Evolutionary conservation across 306 rosid species (phyloP), one percentile per base, ranked within the genome.

Genomic region (Leucaena leucocephala): DNA sequence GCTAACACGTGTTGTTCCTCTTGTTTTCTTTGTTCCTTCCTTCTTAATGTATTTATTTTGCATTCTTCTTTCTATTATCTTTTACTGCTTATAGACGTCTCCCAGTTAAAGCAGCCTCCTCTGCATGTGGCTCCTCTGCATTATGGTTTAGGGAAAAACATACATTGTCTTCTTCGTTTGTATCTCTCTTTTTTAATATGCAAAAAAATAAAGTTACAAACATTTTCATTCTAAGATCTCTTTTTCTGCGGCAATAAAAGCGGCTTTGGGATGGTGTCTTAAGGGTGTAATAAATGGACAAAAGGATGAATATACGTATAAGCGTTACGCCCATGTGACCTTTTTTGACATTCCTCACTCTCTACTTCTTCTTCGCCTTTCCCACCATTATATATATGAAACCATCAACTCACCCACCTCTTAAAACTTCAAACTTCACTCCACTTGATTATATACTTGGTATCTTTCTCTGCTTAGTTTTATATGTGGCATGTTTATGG

Each of bases 261-360:
- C 76, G 97, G 94, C 90, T 85, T 85, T 86, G 17, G 43, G 68
- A 62, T 81, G 80, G 76, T 83, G 83, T 75, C 84, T 82, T 78
- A n/a, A 62, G 84, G 69, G 76, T 52, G 82, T 78, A 84, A 87
- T 81, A 80, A 88, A 79, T 82, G 80, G 71, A 42, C 39, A 34
- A 59, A 59, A 10, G 36, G 22, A 27, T 6, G 65, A 59, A 59
- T 15, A 22, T 58, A 58, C 64, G 5, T 12, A 46, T 46, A 46
- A 9, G 15, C 13, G 86, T 82, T 81, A 59, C n/a, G 58, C 72
- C 92, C 98, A 93, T 93, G 99, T 93, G 98, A 93, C 86, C 87
- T 62, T 75, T 75, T 82, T 82, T 36, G 84, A 91, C 89, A 81
- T 68, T 91, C 87, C 87, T 85, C 93, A 82, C 83, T 89, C 78